These are phyloP conservation scores for Cladochytrium replicatum DNA, from an alignment of 192 early-diverging fungal species.

Conservation along the genomic window DNA sequence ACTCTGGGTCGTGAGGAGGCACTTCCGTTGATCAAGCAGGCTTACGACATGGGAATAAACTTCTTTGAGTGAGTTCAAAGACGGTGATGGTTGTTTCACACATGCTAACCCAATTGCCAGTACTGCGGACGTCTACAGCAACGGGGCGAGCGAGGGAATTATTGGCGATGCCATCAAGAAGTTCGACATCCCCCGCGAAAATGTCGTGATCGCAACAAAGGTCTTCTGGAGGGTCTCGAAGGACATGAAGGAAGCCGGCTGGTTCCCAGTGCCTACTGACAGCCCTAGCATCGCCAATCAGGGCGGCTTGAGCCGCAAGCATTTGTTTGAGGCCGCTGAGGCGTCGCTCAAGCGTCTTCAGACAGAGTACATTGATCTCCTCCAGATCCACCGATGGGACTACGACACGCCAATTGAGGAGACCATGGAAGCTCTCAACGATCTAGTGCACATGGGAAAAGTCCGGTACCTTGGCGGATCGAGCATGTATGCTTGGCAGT, in stretches of 20 bases:
- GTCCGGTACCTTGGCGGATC: constrained; percentile 43
- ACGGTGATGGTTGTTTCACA: constrained; percentile 19
- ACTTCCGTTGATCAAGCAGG: constrained; percentile 36
- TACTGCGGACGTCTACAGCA: constrained; percentile 48
- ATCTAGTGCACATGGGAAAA: constrained; percentile 54
- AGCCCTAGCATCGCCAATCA: constrained; percentile 8
- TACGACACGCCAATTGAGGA: constrained; percentile 55
- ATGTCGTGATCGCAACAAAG: constrained; percentile 52
- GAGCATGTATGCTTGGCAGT: constrained; percentile 39
- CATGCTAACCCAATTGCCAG: too few species aligned
- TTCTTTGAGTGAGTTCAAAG: constrained; percentile 24
- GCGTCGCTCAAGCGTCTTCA: constrained; percentile 41
- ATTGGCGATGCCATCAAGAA: constrained; percentile 42
- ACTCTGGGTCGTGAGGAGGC: constrained; percentile 20
- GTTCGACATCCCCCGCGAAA: constrained; percentile 41
- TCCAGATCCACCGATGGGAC: constrained; percentile 35
- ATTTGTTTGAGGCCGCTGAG: constrained; percentile 39
- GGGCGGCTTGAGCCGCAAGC: constrained; percentile 23
- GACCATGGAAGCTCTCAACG: constrained; percentile 58
- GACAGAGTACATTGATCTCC: constrained; percentile 44
- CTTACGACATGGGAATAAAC: constrained; percentile 36
- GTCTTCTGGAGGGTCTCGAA: not conserved
- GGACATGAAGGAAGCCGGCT: constrained; percentile 11
- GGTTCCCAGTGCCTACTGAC: constrained; percentile 5
- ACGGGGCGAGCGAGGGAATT: constrained; percentile 44